Conservation (phyloP, 2,329 filamentous ascomycete genomes). For the Pestalotiopsis sp. region DNA sequence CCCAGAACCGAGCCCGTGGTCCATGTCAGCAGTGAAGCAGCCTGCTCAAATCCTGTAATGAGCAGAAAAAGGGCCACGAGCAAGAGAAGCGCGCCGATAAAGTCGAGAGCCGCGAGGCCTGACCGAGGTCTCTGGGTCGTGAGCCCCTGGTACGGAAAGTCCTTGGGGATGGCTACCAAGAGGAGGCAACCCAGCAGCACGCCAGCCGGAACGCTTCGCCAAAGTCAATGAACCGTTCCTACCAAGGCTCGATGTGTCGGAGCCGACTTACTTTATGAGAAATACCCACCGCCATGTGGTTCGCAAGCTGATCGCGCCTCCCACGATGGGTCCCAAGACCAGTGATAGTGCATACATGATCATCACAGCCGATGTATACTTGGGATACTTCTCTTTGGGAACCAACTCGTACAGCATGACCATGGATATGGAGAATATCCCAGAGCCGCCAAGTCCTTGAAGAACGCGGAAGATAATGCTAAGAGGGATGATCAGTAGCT, state of each 20-base stretch:
- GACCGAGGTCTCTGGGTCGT: not conserved
- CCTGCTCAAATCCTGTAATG: constrained; percentile 6
- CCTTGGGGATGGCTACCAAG: constrained; percentile 7
- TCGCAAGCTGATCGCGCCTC: not conserved
- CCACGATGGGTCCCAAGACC: not conserved
- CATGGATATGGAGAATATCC: constrained; percentile 21
- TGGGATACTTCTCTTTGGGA: constrained; percentile 10
- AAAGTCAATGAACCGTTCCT: too few relatives aligned
- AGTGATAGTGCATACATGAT: not conserved
- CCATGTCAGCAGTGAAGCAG: constrained; percentile 1
- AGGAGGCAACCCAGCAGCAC: not conserved
- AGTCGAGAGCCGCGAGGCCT: not conserved
- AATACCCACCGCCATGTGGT: not conserved
- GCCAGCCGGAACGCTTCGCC: constrained; percentile 15
- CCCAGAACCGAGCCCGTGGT: not conserved
- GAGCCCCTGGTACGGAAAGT: not conserved
- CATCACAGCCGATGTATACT: not conserved
- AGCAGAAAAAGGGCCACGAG: not conserved
- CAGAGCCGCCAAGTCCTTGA: constrained; percentile 28
- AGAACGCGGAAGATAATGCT: constrained; percentile 28
- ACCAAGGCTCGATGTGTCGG: too few relatives aligned
- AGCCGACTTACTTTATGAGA: constrained; percentile 5
- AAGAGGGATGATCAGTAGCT: not conserved
- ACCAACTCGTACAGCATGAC: constrained; percentile 8
- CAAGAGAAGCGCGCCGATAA: constrained; percentile 9